Conservation (phyloP, 2,329 filamentous ascomycete genomes). For the Graphilbum fragrans region DNA sequence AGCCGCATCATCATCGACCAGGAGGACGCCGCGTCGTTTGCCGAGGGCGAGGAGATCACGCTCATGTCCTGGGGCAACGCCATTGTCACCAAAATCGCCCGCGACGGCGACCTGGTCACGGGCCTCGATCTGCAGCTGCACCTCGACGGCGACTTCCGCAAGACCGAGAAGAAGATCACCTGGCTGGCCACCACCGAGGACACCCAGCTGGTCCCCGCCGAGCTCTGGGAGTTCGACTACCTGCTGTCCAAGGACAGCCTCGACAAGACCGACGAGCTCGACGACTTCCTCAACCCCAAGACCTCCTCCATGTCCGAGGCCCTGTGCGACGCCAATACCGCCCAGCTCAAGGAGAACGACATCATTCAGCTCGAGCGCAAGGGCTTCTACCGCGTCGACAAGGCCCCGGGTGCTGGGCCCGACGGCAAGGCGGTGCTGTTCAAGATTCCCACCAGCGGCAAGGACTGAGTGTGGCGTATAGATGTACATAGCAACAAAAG, state of each 20-base stretch:
- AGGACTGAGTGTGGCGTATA: no score
- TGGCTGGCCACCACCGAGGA: constrained; percentile 72
- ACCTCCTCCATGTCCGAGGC: constrained; percentile 67
- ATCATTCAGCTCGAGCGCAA: constrained; percentile 93
- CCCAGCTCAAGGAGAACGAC: constrained; percentile 68
- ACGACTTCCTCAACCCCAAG: constrained; percentile 67
- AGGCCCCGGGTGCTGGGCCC: constrained; percentile 37
- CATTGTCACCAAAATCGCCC: constrained; percentile 50
- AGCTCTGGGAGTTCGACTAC: constrained; percentile 91
- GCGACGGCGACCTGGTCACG: constrained; percentile 46
- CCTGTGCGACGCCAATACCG: constrained; percentile 70
- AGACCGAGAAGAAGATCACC: constrained; percentile 91
- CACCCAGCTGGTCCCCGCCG: constrained; percentile 66
- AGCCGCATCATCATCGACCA: constrained; percentile 72
- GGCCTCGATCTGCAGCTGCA: constrained; percentile 74
- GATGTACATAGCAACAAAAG: no score
- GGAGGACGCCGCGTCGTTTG: constrained; percentile 71
- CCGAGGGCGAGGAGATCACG: constrained; percentile 79
- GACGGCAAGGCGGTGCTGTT: constrained; percentile 31
- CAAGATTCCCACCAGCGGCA: background rate
- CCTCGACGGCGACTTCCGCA: constrained; percentile 84
- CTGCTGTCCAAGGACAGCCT: constrained; percentile 92
- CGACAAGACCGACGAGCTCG: constrained; percentile 73
- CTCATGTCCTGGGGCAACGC: constrained; percentile 96
- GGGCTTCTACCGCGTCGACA: constrained; percentile 83